phyloP scores from a whole-genome alignment of 208 protist genomes.

The Trypanosoma vivax region DNA sequence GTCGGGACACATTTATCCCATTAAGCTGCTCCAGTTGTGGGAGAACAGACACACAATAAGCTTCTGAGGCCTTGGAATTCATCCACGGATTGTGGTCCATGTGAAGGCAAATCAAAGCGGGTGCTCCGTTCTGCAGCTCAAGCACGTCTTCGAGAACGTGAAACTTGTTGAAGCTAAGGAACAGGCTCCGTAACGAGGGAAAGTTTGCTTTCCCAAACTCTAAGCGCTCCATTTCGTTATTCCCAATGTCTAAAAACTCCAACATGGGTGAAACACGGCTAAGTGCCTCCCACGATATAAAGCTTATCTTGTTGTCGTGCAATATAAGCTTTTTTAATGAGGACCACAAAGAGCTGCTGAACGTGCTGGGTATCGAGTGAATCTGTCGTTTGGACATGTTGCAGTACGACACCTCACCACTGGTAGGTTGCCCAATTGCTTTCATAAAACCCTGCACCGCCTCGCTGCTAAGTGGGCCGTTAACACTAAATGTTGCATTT shows the following conservation, averaged over 20 bases:
- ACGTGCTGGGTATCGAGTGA: constrained; percentile 30
- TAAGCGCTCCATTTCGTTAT: constrained; percentile 22
- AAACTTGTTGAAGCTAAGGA: constrained; percentile 53
- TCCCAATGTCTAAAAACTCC: constrained; percentile 42
- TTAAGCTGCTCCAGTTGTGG: constrained; percentile 15
- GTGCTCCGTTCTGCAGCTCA: constrained; percentile 21
- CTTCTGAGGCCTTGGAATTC: constrained; percentile 12
- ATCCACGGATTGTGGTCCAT: constrained; percentile 69
- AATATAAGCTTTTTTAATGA: constrained; percentile 47
- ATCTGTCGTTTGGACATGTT: constrained; percentile 33
- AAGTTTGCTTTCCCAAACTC: constrained; percentile 15
- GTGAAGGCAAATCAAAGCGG: constrained; percentile 36
- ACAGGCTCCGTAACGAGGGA: constrained; percentile 23
- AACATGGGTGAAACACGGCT: constrained; percentile 39
- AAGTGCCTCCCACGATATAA: constrained; percentile 46
- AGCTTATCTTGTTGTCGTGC: constrained; percentile 39
- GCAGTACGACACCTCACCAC: constrained; percentile 22
- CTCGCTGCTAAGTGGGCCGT: constrained; percentile 20
- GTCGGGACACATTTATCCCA: constrained; percentile 10
- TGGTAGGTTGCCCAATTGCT: constrained; percentile 3
- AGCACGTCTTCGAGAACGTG: constrained; percentile 31
- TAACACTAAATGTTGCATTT: background rate
- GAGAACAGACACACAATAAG: constrained; percentile 18
- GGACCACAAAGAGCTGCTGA: constrained; percentile 18
- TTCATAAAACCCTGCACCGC: constrained; percentile 29